Conservation (phyloP, 306 rosid species). For the Corylus americana region DNA sequence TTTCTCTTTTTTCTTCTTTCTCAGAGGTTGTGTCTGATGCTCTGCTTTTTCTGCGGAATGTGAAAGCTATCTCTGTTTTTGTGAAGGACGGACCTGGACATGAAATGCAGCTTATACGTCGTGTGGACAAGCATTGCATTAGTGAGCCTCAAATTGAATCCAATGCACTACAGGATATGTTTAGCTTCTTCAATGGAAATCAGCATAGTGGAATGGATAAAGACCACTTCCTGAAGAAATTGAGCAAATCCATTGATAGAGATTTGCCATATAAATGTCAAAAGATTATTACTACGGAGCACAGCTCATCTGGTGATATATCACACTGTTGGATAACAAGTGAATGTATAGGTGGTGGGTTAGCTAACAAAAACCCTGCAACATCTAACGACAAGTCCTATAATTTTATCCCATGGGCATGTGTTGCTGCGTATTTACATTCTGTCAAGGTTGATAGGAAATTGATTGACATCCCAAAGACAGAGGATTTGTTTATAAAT, state of each 20-base stretch:
- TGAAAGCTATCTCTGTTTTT: conserved; percentile 77
- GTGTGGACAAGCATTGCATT: conserved; percentile 56
- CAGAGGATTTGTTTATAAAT: conserved; percentile 32
- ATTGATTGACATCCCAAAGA: conserved; percentile 35
- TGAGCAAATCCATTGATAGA: conserved; percentile 51
- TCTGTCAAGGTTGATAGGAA: conserved; percentile 56
- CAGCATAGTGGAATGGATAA: conserved; percentile 63
- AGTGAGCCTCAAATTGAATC: conserved; percentile 66
- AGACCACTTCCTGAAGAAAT: conserved; percentile 69
- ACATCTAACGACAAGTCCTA: conserved; percentile 42
- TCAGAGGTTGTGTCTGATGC: conserved; percentile 84
- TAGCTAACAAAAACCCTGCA: conserved; percentile 48
- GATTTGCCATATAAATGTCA: conserved; percentile 79
- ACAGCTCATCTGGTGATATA: conserved; percentile 49
- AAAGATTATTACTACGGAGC: conserved; percentile 65
- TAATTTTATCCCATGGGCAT: conserved; percentile 94
- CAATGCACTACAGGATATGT: conserved; percentile 57
- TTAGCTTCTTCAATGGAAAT: conserved; percentile 61
- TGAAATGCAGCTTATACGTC: conserved; percentile 82
- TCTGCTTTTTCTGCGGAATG: conserved; percentile 77
- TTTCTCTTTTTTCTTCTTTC: conserved; percentile 75
- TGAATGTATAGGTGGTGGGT: conserved; percentile 84
- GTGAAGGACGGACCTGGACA: conserved; percentile 80
- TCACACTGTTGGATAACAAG: conserved; percentile 84
- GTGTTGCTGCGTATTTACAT: conserved; percentile 83